These are phyloP conservation scores for Cryptomeria japonica DNA, from an alignment of 75 land plant genomes.

Conservation along the genomic window DNA sequence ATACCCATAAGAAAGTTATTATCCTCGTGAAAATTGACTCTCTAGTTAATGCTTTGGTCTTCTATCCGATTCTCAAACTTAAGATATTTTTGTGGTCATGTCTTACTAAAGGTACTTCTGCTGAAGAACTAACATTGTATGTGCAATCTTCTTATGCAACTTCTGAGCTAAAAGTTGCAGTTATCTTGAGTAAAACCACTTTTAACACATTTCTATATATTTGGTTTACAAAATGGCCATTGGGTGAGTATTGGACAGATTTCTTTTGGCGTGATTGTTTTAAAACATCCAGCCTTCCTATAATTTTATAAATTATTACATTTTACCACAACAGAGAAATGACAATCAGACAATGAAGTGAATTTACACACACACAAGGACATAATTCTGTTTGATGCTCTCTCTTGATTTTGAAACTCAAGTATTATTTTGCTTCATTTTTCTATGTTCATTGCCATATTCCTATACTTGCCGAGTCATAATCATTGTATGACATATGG, in stretches of 20 bases:
- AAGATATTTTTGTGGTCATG: background rate
- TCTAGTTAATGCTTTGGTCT: background rate
- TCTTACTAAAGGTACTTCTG: background rate
- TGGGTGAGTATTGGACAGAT: background rate
- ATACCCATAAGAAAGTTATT: background rate
- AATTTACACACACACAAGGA: background rate
- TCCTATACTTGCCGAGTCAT: background rate
- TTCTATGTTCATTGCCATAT: background rate
- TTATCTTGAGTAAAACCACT: background rate
- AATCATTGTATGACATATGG: background rate
- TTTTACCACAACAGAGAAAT: background rate
- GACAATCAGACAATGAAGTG: background rate
- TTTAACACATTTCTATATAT: background rate
- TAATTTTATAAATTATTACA: background rate
- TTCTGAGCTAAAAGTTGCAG: background rate
- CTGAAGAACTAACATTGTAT: background rate
- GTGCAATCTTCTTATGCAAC: background rate
- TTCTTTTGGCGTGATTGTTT: background rate
- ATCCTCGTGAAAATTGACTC: background rate
- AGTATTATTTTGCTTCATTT: background rate
- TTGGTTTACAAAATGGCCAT: background rate
- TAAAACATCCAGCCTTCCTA: background rate
- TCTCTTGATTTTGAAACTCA: background rate
- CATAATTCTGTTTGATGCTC: background rate
- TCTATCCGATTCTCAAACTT: background rate